Evolutionary conservation across 164 flowering plant genomes (phyloP).

Genomic region (Pachysandra terminalis): DNA sequence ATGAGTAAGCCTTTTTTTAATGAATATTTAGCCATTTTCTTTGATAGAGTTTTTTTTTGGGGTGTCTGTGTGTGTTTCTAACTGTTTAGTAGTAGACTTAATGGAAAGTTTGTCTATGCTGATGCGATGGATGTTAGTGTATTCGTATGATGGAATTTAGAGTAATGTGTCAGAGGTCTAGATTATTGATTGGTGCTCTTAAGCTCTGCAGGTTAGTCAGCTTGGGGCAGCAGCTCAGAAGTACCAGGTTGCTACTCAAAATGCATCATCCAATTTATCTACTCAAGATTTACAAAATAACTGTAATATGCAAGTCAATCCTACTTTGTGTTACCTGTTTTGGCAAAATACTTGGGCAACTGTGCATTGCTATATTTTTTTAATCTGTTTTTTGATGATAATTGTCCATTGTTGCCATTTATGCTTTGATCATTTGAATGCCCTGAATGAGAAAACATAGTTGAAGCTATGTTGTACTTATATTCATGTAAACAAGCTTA

Average conservation of each 20-base stretch:
- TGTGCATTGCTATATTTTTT: background rate
- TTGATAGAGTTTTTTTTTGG: too few species aligned
- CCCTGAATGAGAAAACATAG: too few species aligned
- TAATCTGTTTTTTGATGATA: background rate
- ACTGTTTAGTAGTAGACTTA: too few species aligned
- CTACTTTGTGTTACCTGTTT: background rate
- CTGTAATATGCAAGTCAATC: slow-evolving; percentile 69
- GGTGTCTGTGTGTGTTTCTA: too few species aligned
- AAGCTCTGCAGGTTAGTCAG: slow-evolving; percentile 73
- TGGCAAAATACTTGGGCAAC: background rate
- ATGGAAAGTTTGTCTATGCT: too few species aligned
- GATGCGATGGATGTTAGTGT: background rate
- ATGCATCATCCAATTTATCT: slow-evolving; percentile 62
- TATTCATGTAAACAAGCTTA: too few species aligned
- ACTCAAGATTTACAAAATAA: slow-evolving; percentile 83
- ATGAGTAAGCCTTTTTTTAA: too few species aligned
- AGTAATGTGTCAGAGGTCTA: background rate
- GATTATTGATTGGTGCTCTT: slow-evolving; percentile 4
- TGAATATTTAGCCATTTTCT: too few species aligned
- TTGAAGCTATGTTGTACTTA: background rate
- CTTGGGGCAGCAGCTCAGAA: slow-evolving; percentile 96
- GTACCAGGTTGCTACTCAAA: slow-evolving; percentile 86
- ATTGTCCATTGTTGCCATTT: background rate
- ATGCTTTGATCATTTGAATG: background rate
- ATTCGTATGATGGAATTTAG: slow-evolving; percentile 4